Evolutionary conservation across 371 early-diverging fungal genomes (phyloP).

Genomic region (Astathelohania contejeani): DNA sequence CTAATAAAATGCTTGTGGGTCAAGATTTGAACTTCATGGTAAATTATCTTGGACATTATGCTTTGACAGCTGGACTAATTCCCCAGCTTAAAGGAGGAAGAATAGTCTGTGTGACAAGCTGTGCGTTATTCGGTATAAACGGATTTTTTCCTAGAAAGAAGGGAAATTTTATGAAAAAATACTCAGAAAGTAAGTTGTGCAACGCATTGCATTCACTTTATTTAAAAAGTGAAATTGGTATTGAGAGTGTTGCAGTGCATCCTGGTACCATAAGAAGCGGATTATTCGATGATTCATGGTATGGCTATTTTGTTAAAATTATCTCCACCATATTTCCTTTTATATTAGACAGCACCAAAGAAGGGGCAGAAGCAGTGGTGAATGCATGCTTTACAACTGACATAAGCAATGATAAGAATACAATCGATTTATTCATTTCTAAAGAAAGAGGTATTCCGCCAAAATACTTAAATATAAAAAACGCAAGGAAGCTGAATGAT

Average conservation of each 20-base stretch:
- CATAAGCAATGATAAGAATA: background rate
- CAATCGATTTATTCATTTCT: background rate
- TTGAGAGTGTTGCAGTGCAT: background rate
- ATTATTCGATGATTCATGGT: background rate
- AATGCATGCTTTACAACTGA: background rate
- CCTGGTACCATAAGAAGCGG: background rate
- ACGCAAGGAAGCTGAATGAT: background rate
- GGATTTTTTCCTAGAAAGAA: background rate
- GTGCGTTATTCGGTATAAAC: background rate
- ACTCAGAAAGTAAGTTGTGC: slow-evolving; percentile 1
- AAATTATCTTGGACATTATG: slow-evolving; percentile 1
- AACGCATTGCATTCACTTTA: background rate
- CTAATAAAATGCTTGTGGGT: background rate
- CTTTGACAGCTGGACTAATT: background rate
- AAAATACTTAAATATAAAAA: background rate
- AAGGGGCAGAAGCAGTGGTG: background rate
- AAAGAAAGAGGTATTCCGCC: background rate
- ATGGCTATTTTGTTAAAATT: background rate
- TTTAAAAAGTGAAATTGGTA: background rate
- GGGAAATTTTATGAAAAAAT: background rate
- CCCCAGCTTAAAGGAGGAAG: background rate
- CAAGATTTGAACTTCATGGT: background rate
- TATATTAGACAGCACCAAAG: background rate
- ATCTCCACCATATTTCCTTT: background rate
- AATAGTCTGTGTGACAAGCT: background rate